A percentile compares a stretch with the other conserved stretches of the same genome.
Evolutionary conservation across 768 basidiomycete genomes (phyloP).

Genomic region (Fibroporia radiculosa): DNA sequence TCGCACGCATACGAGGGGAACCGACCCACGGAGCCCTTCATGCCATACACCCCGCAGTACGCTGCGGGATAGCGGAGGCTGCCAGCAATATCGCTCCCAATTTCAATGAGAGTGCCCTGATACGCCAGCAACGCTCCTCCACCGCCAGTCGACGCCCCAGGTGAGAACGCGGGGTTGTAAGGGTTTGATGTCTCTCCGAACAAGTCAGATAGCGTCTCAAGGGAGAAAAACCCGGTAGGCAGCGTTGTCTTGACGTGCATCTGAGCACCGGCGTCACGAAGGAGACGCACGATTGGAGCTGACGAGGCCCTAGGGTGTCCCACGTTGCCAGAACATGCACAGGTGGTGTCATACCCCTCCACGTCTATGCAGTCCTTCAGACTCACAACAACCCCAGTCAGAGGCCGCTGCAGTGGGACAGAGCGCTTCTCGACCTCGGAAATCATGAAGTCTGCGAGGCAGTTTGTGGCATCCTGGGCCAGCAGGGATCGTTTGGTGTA

Average conservation of each 20-base stretch:
- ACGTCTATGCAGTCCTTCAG: slow-evolving; percentile 42
- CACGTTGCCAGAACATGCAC: slow-evolving; percentile 33
- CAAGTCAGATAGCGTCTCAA: slow-evolving; percentile 36
- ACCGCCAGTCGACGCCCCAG: slow-evolving; percentile 46
- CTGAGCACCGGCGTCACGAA: slow-evolving; percentile 35
- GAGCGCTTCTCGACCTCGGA: slow-evolving; percentile 20
- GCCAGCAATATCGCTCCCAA: slow-evolving; percentile 44
- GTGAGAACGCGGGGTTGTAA: slow-evolving; percentile 31
- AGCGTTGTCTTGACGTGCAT: slow-evolving; percentile 35
- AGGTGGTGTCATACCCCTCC: slow-evolving; percentile 37
- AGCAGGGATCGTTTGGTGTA: slow-evolving; percentile 34
- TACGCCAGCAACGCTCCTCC: slow-evolving; percentile 41
- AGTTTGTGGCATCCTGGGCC: slow-evolving; percentile 40
- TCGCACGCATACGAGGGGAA: slow-evolving; percentile 27
- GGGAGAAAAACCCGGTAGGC: slow-evolving; percentile 33
- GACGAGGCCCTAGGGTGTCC: slow-evolving; percentile 27
- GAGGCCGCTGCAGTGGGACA: slow-evolving; percentile 9
- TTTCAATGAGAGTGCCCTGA: slow-evolving; percentile 36
- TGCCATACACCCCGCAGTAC: slow-evolving; percentile 37
- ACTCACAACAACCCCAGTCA: slow-evolving; percentile 42
- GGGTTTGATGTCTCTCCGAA: slow-evolving; percentile 44
- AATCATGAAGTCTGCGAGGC: slow-evolving; percentile 39
- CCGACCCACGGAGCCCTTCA: slow-evolving; percentile 32
- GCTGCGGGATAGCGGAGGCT: slow-evolving; percentile 42
- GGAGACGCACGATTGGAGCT: slow-evolving; percentile 32